Base-by-base conservation (phyloP, 2,329 filamentous ascomycete species). In the Chaetomiaceae sp. region DNA sequence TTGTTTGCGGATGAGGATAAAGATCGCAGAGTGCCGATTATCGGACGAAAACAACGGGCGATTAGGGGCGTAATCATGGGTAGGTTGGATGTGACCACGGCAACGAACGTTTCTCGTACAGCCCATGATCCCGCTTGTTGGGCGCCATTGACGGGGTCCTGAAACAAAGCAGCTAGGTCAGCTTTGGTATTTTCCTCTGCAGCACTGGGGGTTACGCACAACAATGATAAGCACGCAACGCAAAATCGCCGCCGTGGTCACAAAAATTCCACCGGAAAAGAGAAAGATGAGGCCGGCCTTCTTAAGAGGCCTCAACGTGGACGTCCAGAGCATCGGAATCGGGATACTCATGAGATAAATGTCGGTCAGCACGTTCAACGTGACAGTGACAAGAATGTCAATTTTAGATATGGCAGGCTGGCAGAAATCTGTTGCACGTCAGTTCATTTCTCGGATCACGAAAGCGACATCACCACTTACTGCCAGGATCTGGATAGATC, bases 191-290 rank as follows among this genome's bases (percentile, higher is more conserved):
- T 13, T 18, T 27, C 9, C 9, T 27, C 5, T 5, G 25, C 9
- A 5, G 5, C 14, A 16, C 3, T 11, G n/a, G 10, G 20, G 36
- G 6, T n/a, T 2, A 34, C 27, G 43, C 57, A 66, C 64, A 1
- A 62, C 73, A 25, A 79, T 52, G 42, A 81, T 79, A 6, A 78
- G 64, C 4, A 78, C 71, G 48, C 75, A 78, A 37, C 80, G 77
- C 8, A 83, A 66, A 51, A 81, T 74, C 3, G 75, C 77, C 18
- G 75, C 75, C 36, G 76, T 71, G 58, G 79, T 80, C 43, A 81
- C 75, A 58, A 83, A 81, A 11, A 76, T 60, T 5, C 77, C 80
- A 11, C 78, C 78, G 32, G 74, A 74, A 62, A 82, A 83, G 14
- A 84, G 69, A 4, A 80, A 54, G 2, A 79, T 68, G 0, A 83